Evolutionary conservation across 306 rosid species (phyloP), one percentile per base, ranked within the genome.

Genomic region (Gastrolobium villosum): DNA sequence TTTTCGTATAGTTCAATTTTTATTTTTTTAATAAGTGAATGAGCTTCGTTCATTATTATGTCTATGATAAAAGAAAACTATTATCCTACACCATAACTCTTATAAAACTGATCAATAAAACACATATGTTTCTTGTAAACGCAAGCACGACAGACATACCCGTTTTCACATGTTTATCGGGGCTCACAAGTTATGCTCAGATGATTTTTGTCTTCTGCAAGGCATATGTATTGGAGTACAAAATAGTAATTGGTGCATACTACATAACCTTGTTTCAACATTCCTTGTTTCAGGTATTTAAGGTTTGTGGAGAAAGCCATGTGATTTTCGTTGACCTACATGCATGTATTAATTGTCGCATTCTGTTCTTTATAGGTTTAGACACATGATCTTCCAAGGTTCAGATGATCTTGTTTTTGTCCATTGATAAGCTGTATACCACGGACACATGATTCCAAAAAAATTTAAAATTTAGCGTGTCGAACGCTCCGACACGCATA

Each of bases 241-340:
- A 63, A 63, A 48, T 39, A 64, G 39, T 49, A n/a, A n/a, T n/a
- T n/a, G 28, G 2, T 20, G 36, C 15, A 52, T 36, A 10, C 40
- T 44, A 14, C 7, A 35, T n/a, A 28, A 20, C 8, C 43, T 54
- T 72, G 54, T 72, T 41, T 56, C 1, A 37, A 2, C 64, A 53
- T 63, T 75, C n/a, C n/a, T n/a, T n/a, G 72, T 35, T 64, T 37
- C 7, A 39, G 72, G 64, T 43, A 50, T 49, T 11, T 49, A 36
- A 37, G 8, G 48, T 65, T 48, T 64, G 53, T 49, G 54, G 54
- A 64, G 54, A 65, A 36, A 8, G 34, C 73, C 80, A 76, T 65
- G 80, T 76, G 80, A 76, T 65, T 39, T 50, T 39, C 5, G 55
- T 76, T 64, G 80, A 76, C 73, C 43, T 36, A 1, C 65, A 28